Evolutionary conservation across 768 basidiomycete species (phyloP).

Genomic region (Flagelloscypha sp.): DNA sequence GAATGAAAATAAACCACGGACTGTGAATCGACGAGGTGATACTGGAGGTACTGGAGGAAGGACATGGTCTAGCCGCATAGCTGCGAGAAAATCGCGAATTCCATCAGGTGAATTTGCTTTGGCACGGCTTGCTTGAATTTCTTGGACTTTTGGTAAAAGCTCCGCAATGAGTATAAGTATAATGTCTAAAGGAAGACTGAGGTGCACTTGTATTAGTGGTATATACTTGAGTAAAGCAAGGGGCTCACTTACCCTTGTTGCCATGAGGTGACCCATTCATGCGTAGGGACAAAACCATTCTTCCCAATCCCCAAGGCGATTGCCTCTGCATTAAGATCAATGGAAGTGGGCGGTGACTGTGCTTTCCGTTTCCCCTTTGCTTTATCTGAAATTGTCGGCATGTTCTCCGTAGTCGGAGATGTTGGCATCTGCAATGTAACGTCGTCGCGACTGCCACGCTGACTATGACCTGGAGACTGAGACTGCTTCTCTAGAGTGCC

Average conservation of each 20-base stretch:
- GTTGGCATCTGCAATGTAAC: slow-evolving; percentile 29
- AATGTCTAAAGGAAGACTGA: slow-evolving; percentile 81
- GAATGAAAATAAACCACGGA: slow-evolving; percentile 25
- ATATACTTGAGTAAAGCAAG: slow-evolving; percentile 4
- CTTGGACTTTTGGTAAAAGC: slow-evolving; percentile 76
- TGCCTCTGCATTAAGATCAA: slow-evolving; percentile 49
- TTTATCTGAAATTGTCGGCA: slow-evolving; percentile 63
- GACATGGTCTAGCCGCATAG: slow-evolving; percentile 58
- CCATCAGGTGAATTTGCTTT: slow-evolving; percentile 56
- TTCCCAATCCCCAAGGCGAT: slow-evolving; percentile 63
- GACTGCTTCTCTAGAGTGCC: no score
- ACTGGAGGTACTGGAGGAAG: slow-evolving; percentile 64
- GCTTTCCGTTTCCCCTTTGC: slow-evolving; percentile 87
- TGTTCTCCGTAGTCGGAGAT: slow-evolving; percentile 36
- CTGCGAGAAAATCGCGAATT: slow-evolving; percentile 69
- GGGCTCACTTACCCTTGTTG: slow-evolving; percentile 75
- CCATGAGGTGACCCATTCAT: slow-evolving; percentile 98
- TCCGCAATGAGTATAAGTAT: slow-evolving; percentile 87
- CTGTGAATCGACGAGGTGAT: slow-evolving; percentile 67
- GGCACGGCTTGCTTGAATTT: slow-evolving; percentile 60
- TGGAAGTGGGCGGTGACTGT: slow-evolving; percentile 44
- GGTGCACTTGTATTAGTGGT: slow-evolving; percentile 6
- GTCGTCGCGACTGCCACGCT: slow-evolving; percentile 15
- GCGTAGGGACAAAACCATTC: slow-evolving; percentile 91
- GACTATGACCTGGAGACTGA: no score